These are phyloP conservation scores for Neurospora terricola DNA, from an alignment of 495 filamentous ascomycete genomes.

Conservation along the genomic window DNA sequence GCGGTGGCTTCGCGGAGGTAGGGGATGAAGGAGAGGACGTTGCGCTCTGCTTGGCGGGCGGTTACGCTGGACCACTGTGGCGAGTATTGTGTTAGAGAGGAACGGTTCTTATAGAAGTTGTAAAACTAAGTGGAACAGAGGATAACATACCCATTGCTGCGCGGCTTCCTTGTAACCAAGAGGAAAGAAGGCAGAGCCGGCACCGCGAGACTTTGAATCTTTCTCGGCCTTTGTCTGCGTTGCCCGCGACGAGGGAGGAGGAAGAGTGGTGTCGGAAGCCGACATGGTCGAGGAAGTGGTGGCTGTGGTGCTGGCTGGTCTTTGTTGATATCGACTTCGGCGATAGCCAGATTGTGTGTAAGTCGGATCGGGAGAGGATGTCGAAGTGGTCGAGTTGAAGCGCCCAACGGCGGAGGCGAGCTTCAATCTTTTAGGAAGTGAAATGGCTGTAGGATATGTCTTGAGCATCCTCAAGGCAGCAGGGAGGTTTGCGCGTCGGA, in stretches of 20 bases:
- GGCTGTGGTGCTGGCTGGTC: conserved; percentile 18
- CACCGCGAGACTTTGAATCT: not conserved
- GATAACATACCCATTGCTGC: conserved; percentile 70
- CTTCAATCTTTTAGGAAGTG: conserved; percentile 18
- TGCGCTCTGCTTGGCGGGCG: conserved; percentile 77
- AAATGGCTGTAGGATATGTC: conserved; percentile 10
- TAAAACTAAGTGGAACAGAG: not conserved
- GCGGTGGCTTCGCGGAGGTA: conserved; percentile 67
- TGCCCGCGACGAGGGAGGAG: not conserved
- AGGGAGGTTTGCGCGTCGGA: conserved; percentile 5
- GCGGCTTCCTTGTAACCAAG: conserved; percentile 86
- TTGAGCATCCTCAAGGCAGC: conserved; percentile 21
- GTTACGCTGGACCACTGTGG: conserved; percentile 72
- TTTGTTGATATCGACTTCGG: conserved; percentile 20
- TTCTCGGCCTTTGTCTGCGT: conserved; percentile 1
- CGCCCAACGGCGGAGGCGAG: conserved; percentile 4
- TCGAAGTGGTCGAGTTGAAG: conserved; percentile 21
- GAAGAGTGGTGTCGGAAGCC: not conserved
- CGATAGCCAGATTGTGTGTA: not conserved
- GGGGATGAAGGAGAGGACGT: conserved; percentile 79
- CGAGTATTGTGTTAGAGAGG: not conserved
- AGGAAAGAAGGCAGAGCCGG: conserved; percentile 51
- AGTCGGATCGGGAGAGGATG: conserved; percentile 19
- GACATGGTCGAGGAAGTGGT: not conserved
- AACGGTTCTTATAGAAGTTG: not conserved